Evolutionary conservation across 257 asterid genomes (phyloP), one percentile per base, ranked within the genome.

Genomic region (Solanum ossicruentum): DNA sequence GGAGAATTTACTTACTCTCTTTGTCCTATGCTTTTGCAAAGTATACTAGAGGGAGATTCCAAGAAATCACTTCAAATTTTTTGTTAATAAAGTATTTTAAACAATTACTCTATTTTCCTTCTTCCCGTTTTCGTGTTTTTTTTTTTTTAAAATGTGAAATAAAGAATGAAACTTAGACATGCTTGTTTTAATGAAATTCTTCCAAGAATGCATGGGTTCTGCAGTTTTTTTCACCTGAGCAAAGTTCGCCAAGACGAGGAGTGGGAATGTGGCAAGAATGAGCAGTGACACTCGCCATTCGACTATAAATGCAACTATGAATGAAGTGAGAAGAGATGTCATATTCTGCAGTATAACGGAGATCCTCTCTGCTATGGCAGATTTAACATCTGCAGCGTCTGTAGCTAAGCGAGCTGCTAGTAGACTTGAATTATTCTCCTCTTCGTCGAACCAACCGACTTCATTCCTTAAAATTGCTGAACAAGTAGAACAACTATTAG

Each of bases 371-470:
- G 99, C 99, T 6, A 97, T 95, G 56, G 99, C 99, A 0, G 99
- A 92, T 89, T 97, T 97, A 26, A 95, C 98, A 26, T 97, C 99
- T 0, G 99, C 98, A 1, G 99, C 99, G 54, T 97, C 99, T 0
- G 98, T 93, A 7, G 99, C 97, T 41, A 97, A 86, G n/a, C 98
- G 98, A 39, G 97, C 91, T 47, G 99, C 97, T 15, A 97, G 93
- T 43, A 97, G 89, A 91, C 95, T 93, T 66, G 99, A 97, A 86
- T 95, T 97, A 89, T 97, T 92, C 89, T 97, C 99, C 89, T 97
- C 99, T 91, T 94, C 99, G 5, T 97, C 99, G 80, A 97, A 97
- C 98, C 98, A 97, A 78, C 99, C 99, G 5, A 97, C 99, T 89
- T 97, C 99, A 77, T 97, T 97, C 91, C 98, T 92, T 87, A 97